phyloP scores from a whole-genome alignment of 768 basidiomycete genomes.

The Rhizopogon vinicolor region DNA sequence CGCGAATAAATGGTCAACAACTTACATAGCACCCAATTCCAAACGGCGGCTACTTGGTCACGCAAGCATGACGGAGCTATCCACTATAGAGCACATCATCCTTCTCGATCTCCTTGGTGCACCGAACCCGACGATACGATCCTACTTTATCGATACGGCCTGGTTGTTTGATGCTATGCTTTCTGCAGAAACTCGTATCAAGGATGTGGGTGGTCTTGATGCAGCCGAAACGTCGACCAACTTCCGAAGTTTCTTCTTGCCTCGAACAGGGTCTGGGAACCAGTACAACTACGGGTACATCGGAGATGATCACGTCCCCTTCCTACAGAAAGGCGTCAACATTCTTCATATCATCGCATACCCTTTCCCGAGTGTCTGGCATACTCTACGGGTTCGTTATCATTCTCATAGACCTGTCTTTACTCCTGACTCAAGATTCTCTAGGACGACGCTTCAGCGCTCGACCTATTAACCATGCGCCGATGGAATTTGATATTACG shows the following conservation, averaged over 20 bases:
- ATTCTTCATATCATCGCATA: constrained; percentile 86
- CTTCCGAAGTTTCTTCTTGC: constrained; percentile 66
- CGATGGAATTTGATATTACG: constrained; percentile 88
- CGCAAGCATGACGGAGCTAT: constrained; percentile 56
- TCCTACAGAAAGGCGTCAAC: constrained; percentile 76
- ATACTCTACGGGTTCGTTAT: constrained; percentile 59
- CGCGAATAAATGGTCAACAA: constrained; percentile 76
- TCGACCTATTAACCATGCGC: constrained; percentile 81
- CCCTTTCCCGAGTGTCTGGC: constrained; percentile 92
- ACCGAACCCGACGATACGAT: constrained; percentile 65
- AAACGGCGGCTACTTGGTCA: constrained; percentile 54
- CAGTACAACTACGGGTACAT: constrained; percentile 52
- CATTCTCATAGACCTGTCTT: not conserved
- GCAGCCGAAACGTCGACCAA: constrained; percentile 35
- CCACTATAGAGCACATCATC: constrained; percentile 84
- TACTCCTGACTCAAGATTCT: constrained; percentile 4
- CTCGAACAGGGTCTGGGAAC: constrained; percentile 32
- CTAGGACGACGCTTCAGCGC: constrained; percentile 85
- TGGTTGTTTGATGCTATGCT: constrained; percentile 87
- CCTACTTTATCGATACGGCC: constrained; percentile 82
- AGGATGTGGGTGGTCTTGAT: constrained; percentile 56
- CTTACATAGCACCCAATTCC: constrained; percentile 57
- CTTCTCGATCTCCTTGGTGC: constrained; percentile 91
- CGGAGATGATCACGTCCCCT: constrained; percentile 93
- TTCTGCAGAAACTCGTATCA: constrained; percentile 68